A percentile compares a stretch with the other conserved stretches of the same genome.
Evolutionary conservation across 2,329 filamentous ascomycete species (phyloP).

Genomic region (Botryosphaeria dothidea): DNA sequence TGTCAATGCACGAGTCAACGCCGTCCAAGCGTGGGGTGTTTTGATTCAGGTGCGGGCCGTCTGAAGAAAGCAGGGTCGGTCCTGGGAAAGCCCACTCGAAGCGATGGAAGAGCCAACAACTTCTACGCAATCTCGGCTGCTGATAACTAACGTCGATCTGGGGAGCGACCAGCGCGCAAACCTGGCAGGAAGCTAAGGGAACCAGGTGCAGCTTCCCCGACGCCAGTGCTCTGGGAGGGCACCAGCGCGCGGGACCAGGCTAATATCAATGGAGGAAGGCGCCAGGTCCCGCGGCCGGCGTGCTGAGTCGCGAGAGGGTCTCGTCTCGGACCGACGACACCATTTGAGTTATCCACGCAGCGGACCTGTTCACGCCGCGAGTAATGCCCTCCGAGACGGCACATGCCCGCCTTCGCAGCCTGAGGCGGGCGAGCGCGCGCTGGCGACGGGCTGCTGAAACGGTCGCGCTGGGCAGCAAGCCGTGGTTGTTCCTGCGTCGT

Average conservation of each 20-base stretch:
- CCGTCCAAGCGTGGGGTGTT: slow-evolving; percentile 18
- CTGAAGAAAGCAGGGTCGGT: slow-evolving; percentile 21
- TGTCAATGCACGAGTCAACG: slow-evolving; percentile 26
- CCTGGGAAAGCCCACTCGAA: slow-evolving; percentile 18
- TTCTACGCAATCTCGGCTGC: slow-evolving; percentile 32
- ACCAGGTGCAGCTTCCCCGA: slow-evolving; percentile 39
- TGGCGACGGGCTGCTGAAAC: slow-evolving; percentile 11
- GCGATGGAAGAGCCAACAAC: slow-evolving; percentile 34
- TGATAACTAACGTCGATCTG: slow-evolving; percentile 35
- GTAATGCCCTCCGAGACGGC: slow-evolving; percentile 2
- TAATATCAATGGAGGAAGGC: slow-evolving; percentile 15
- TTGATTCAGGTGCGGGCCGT: slow-evolving; percentile 29
- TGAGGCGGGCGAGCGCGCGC: not conserved
- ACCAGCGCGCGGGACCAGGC: slow-evolving; percentile 9
- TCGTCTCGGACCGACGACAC: slow-evolving; percentile 18
- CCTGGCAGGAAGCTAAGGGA: slow-evolving; percentile 32
- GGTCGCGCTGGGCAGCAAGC: slow-evolving; percentile 6
- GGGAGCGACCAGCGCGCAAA: slow-evolving; percentile 13
- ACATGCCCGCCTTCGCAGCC: not conserved
- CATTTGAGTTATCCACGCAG: slow-evolving; percentile 13
- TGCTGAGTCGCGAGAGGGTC: slow-evolving; percentile 25
- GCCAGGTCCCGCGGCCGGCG: slow-evolving; percentile 19
- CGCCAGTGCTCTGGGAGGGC: slow-evolving; percentile 28
- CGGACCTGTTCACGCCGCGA: slow-evolving; percentile 2
- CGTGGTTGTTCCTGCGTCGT: slow-evolving; percentile 40